Evolutionary conservation across 257 asterid genomes (phyloP), one percentile per base, ranked within the genome.

Genomic region (Nicotiana obtusifolia): DNA sequence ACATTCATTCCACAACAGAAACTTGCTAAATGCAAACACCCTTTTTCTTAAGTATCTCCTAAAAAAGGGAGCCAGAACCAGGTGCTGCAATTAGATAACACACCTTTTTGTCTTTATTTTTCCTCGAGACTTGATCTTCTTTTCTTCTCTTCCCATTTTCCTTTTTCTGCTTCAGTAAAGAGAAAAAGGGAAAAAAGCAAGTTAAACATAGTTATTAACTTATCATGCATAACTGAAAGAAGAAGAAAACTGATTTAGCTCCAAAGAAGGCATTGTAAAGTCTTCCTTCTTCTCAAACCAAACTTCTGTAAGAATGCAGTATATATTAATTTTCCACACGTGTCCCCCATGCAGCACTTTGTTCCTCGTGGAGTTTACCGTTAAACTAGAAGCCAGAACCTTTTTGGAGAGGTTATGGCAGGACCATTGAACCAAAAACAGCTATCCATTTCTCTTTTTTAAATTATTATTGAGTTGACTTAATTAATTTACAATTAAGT

Each of bases 61-160:
- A 49, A 19, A 60, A 41, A 28, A 56, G 13, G 76, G 53, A n/a
- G 64, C 61, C 28, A 31, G 68, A 30, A 47, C 73, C 33, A 76
- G 5, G 78, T 57, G 83, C 83, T 76, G 81, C 80, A 84, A 35
- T 5, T n/a, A 49, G 64, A 41, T 19, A 24, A 19, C 24, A 20
- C 87, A 92, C 99, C 99, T 95, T 92, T 88, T 90, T 95, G 81
- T 90, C 94, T 88, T 87, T 91, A 78, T 78, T 91, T 86, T 91
- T 93, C 89, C 90, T 87, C 61, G 95, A 85, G 16, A 88, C 81
- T 84, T 75, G 81, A 77, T 87, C 88, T 33, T 93, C 98, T 10
- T 93, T 95, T 86, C 92, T 91, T 90, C 94, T 89, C 89, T 95
- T 89, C 92, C 90, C 93, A 56, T 97, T 94, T 71, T 83, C 91